A percentile compares a stretch with the other conserved stretches of the same genome.
These are phyloP conservation scores for Arthrobotrys conoides DNA, from an alignment of 2,329 filamentous ascomycete species.

Conservation along the genomic window DNA sequence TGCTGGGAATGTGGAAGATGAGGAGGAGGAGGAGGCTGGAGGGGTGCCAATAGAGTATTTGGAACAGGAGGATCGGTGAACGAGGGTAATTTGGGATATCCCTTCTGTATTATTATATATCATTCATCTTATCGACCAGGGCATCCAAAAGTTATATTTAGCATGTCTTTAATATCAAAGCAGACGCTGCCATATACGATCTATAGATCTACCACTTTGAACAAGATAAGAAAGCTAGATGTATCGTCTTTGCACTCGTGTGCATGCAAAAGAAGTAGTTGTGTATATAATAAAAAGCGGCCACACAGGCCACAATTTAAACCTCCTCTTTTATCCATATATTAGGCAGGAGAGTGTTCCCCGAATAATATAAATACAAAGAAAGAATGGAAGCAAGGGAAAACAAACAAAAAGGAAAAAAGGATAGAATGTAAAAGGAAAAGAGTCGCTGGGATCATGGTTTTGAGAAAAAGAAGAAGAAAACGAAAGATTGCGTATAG, in stretches of 20 bases:
- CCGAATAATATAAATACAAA: constrained; percentile 57
- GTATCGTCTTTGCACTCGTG: not conserved
- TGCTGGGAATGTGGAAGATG: too few relatives aligned
- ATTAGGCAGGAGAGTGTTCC: not conserved
- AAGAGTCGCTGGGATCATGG: not conserved
- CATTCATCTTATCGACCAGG: too few relatives aligned
- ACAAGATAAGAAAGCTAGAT: not conserved
- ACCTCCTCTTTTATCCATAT: not conserved
- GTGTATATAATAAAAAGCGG: not conserved
- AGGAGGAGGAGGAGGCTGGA: constrained; percentile 32
- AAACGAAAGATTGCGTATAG: not conserved
- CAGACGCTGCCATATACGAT: not conserved
- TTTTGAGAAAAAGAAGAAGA: not conserved
- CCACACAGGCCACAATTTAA: not conserved
- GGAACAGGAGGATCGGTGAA: constrained; percentile 43
- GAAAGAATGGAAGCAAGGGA: constrained; percentile 13
- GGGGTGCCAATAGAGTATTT: constrained; percentile 35
- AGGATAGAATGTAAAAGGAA: not conserved
- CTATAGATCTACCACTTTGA: not conserved
- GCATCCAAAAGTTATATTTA: too few relatives aligned
- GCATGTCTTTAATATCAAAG: not conserved
- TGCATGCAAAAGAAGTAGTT: not conserved
- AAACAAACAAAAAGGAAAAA: not conserved
- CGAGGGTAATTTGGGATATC: too few relatives aligned
- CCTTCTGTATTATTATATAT: not conserved